Conservation (phyloP, 1,284 basidiomycete species). For the Cronartium quercuum region DNA sequence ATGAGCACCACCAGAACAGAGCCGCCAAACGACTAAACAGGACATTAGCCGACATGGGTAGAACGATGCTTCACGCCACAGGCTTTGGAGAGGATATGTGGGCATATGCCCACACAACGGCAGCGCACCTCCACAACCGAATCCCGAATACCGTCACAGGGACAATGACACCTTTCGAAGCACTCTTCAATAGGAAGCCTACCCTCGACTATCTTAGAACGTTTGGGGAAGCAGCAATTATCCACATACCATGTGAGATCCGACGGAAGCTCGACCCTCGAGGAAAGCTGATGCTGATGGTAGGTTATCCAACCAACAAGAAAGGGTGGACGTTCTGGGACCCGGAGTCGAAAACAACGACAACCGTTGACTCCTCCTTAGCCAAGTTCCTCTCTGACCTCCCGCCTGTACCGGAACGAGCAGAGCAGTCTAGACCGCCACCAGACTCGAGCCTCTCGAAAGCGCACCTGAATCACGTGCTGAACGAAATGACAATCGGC, state of each 20-base stretch:
- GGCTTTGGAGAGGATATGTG: neutral
- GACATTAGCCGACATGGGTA: constrained; percentile 9
- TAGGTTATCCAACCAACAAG: neutral
- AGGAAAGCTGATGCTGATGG: neutral
- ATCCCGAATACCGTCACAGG: constrained; percentile 1
- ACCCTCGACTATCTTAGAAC: neutral
- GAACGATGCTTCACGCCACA: neutral
- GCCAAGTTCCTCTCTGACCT: neutral
- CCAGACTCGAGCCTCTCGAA: neutral
- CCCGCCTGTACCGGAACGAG: neutral
- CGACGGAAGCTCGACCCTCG: neutral
- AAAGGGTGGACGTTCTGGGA: constrained; percentile 18
- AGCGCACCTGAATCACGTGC: neutral
- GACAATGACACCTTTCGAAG: neutral
- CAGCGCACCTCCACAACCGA: neutral
- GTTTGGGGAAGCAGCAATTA: neutral
- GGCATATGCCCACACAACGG: neutral
- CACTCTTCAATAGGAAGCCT: neutral
- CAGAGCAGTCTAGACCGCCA: neutral
- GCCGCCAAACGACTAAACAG: neutral
- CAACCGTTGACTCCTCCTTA: neutral
- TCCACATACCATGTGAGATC: constrained; percentile 11
- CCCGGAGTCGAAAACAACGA: neutral
- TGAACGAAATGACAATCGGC: neutral
- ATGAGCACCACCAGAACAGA: neutral